phyloP scores from a whole-genome alignment of 1,139 yeast genomes.

The Suhomyces bokatorum region DNA sequence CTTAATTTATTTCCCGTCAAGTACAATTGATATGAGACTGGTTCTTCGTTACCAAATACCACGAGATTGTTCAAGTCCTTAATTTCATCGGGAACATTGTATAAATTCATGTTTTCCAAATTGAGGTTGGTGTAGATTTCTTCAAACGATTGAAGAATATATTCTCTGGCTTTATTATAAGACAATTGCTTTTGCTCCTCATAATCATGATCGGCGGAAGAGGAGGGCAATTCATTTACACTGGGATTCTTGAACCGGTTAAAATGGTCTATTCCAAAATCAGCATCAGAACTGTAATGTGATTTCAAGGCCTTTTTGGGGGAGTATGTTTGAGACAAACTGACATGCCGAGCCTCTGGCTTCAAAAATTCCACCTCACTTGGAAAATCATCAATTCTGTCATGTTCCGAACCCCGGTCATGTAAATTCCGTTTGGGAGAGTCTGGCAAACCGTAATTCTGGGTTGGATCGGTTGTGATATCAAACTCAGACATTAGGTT shows the following conservation, averaged over 20 bases:
- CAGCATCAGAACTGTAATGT: conserved; percentile 43
- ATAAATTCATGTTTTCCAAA: conserved; percentile 44
- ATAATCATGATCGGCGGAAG: conserved; percentile 13
- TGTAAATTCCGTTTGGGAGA: conserved; percentile 21
- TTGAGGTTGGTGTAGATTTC: conserved; percentile 38
- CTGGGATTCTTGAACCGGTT: conserved; percentile 39
- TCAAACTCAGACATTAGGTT: conserved; percentile 33
- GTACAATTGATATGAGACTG: conserved; percentile 45
- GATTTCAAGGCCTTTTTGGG: conserved; percentile 9
- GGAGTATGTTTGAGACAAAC: conserved; percentile 11
- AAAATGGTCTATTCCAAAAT: conserved; percentile 49
- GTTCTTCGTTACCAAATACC: conserved; percentile 31
- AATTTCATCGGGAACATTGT: conserved; percentile 54
- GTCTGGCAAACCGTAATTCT: conserved; percentile 26
- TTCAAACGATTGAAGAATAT: conserved; percentile 43
- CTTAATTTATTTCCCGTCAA: conserved; percentile 52
- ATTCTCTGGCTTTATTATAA: conserved; percentile 30
- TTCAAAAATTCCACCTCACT: conserved; percentile 14
- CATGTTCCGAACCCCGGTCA: not conserved
- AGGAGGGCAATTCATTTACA: conserved; percentile 30
- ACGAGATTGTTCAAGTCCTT: conserved; percentile 54
- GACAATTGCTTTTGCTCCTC: conserved; percentile 11
- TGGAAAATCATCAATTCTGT: conserved; percentile 9
- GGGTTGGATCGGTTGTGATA: conserved; percentile 22
- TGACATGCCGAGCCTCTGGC: conserved; percentile 3